Base-by-base conservation (phyloP, 2,329 filamentous ascomycete species). In the Epichloe gansuensis region DNA sequence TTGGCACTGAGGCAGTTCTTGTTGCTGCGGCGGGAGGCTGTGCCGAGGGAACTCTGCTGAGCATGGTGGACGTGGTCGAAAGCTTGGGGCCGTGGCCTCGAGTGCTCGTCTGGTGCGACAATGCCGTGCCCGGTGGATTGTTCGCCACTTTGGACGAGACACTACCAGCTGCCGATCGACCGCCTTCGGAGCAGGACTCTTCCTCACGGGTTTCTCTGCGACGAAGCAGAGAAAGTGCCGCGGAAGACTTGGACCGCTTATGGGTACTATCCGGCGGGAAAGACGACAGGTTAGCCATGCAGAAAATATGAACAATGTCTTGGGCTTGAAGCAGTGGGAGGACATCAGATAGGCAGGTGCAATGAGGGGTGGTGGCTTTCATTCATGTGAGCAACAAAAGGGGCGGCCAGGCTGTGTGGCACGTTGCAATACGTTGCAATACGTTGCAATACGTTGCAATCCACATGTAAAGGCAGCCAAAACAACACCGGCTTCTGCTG, bases 101-200 rank as follows among this genome's bases (percentile, higher is more conserved):
- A 50, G 63, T 56, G 50, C 69, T 64, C 46, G 59, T 54, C 42
- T 65, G 63, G 51, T 68, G 65, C 50, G 69, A 62, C 61, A 71
- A 66, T 54, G 71, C 59, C 52, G 68, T 59, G 66, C 60, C 25
- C 63, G 58, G 42, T 59, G 61, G 52, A 64, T 45, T 66, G 46
- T 62, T 61, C 46, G 62, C 58, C 51, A 60, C 62, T 55, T 63
- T 63, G 48, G 68, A 61, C 38, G 62, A 60, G 44, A 67, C 62
- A 56, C 61, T 65, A 52, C 68, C 63, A 46, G 64, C 57, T 17
- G 69, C 65, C 52, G 66, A 67, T 57, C 70, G 72, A 57, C 72
- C 72, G 65, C 78, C 75, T 61, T 78, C 74, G 51, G 68, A 69
- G 57, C 76, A 74, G 54, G 78, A 77, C 60, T 79, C 76, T 63